Conservation (phyloP, 805 yeast genomes). For the Candida patagonica region DNA sequence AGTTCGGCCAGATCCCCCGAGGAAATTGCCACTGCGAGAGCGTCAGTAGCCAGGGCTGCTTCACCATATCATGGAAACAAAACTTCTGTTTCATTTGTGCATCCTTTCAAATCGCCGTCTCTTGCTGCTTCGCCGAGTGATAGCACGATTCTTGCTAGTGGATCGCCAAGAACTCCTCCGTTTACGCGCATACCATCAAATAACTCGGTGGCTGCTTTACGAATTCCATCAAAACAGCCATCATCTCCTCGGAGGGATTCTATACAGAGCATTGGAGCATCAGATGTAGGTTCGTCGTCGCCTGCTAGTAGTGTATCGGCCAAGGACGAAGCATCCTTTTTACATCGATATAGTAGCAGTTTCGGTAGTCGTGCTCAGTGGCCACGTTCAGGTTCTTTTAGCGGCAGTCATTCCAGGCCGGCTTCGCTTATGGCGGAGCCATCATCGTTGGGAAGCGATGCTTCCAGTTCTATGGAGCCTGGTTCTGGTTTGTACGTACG, state of each 20-base stretch:
- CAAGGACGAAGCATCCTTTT: slow-evolving; percentile 5
- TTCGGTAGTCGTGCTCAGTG: slow-evolving; percentile 29
- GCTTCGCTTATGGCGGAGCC: slow-evolving; percentile 30
- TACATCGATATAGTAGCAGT: slow-evolving; percentile 19
- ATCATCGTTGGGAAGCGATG: slow-evolving; percentile 17
- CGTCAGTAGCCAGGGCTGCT: neutral
- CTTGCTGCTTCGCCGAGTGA: slow-evolving; percentile 32
- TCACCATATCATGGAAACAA: slow-evolving; percentile 1
- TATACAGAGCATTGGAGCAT: slow-evolving; percentile 20
- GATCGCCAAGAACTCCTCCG: slow-evolving; percentile 20
- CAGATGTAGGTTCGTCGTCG: slow-evolving; percentile 18
- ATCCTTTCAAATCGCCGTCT: slow-evolving; percentile 58
- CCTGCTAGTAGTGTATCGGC: slow-evolving; percentile 25
- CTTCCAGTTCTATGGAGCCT: slow-evolving; percentile 23
- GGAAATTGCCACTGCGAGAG: neutral
- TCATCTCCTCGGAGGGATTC: slow-evolving; percentile 11
- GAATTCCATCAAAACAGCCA: slow-evolving; percentile 28
- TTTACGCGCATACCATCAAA: slow-evolving; percentile 37
- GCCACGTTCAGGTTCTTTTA: slow-evolving; percentile 19
- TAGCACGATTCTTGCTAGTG: slow-evolving; percentile 1
- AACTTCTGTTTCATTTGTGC: slow-evolving; percentile 35
- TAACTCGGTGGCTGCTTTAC: slow-evolving; percentile 33
- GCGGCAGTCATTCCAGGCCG: slow-evolving; percentile 58
- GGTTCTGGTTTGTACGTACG: slow-evolving; percentile 39
- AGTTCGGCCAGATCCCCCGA: neutral